These are phyloP conservation scores for Biancaea sappan DNA, from an alignment of 306 rosid species.

Conservation along the genomic window DNA sequence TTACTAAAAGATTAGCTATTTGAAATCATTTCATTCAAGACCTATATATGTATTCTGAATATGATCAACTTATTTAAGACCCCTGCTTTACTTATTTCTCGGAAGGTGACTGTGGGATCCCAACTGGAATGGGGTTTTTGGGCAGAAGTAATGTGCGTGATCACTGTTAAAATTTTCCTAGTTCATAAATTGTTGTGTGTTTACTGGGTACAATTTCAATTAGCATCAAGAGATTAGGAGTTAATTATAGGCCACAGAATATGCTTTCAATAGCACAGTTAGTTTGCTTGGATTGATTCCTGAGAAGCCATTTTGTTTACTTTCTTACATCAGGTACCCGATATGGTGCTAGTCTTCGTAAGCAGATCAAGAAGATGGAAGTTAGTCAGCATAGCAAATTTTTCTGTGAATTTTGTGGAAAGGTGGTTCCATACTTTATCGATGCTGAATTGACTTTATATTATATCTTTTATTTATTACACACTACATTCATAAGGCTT, in stretches of 20 bases:
- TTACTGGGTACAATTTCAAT: neutral
- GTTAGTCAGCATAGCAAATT: constrained; percentile 89
- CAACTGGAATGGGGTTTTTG: neutral
- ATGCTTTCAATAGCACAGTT: neutral
- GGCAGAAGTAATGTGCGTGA: neutral
- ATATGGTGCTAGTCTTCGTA: constrained; percentile 87
- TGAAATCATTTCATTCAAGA: neutral
- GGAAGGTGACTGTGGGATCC: neutral
- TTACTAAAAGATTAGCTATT: neutral
- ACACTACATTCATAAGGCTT: neutral
- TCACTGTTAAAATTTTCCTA: neutral
- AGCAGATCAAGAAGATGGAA: constrained; percentile 97
- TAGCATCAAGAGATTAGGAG: neutral
- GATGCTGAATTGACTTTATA: neutral
- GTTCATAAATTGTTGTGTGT: neutral
- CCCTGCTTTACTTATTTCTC: neutral
- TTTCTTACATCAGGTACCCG: constrained; percentile 65
- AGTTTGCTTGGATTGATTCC: neutral
- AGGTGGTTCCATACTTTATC: constrained; percentile 45
- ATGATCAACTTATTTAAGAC: neutral
- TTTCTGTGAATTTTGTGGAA: constrained; percentile 91
- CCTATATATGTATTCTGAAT: neutral
- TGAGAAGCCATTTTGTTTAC: neutral
- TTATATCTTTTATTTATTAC: neutral
- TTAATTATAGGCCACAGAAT: neutral